Evolutionary conservation across 2,329 filamentous ascomycete genomes (phyloP).

Genomic region (Rutstroemia sp.): DNA sequence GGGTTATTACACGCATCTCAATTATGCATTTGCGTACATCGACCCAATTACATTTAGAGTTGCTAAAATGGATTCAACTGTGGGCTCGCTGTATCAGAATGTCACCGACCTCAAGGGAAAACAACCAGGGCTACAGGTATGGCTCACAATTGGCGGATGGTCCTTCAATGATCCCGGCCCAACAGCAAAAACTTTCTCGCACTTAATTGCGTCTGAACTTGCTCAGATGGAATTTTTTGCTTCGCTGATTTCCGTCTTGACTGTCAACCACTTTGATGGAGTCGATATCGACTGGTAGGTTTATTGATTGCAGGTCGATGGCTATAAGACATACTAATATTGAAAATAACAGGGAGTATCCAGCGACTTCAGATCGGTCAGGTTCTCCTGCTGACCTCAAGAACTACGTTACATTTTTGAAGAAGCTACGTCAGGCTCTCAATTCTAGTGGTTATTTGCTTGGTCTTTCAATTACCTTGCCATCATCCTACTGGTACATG

Average conservation of each 20-base stretch:
- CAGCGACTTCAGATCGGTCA: conserved; percentile 30
- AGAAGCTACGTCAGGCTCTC: neutral
- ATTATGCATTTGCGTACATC: too few species aligned
- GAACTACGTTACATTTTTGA: conserved; percentile 28
- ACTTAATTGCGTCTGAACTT: neutral
- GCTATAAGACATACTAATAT: too few species aligned
- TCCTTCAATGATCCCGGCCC: too few species aligned
- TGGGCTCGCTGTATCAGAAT: too few species aligned
- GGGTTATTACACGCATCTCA: too few species aligned
- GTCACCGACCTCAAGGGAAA: too few species aligned
- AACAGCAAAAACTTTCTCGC: too few species aligned
- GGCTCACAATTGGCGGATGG: too few species aligned
- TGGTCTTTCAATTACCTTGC: neutral
- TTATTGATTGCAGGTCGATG: too few species aligned
- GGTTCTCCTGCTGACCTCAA: conserved; percentile 32
- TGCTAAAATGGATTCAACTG: too few species aligned
- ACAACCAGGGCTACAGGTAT: too few species aligned
- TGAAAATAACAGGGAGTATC: neutral
- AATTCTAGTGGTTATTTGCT: neutral
- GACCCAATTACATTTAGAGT: too few species aligned
- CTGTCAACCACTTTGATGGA: neutral
- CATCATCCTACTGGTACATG: neutral
- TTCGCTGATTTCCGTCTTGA: neutral
- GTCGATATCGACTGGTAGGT: neutral
- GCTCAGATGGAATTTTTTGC: neutral